Percentiles rank a stretch among this genome's conserved stretches.
Evolutionary conservation across 2,329 filamentous ascomycete genomes (phyloP).

Genomic region (Dothideomycetes sp.): DNA sequence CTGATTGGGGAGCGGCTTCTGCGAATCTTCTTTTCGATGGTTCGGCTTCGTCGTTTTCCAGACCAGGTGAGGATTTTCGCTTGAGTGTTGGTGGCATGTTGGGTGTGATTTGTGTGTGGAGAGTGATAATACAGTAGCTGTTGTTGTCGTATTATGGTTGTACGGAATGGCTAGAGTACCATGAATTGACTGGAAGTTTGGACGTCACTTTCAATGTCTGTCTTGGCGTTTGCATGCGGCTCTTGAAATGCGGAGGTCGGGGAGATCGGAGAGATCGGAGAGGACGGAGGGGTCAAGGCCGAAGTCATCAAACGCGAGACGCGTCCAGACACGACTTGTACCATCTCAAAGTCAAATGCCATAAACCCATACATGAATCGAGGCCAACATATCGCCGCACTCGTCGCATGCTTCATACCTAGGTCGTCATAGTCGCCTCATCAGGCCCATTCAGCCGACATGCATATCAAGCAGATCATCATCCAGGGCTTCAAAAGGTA

Average conservation of each 20-base stretch:
- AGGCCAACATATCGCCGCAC: too few relatives aligned
- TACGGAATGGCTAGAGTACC: too few relatives aligned
- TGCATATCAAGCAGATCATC: conserved; percentile 99
- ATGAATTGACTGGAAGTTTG: too few relatives aligned
- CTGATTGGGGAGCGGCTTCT: conserved; percentile 11
- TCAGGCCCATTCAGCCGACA: conserved; percentile 25
- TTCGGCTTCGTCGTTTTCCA: conserved; percentile 17
- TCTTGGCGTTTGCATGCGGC: too few relatives aligned
- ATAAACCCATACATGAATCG: too few relatives aligned
- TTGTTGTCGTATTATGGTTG: too few relatives aligned
- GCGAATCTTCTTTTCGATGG: conserved; percentile 24
- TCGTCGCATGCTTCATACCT: neutral
- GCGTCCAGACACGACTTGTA: neutral
- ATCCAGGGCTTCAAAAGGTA: conserved; percentile 99
- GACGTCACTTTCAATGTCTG: too few relatives aligned
- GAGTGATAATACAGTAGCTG: neutral
- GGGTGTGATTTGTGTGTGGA: neutral
- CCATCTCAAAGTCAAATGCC: too few relatives aligned
- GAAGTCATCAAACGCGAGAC: too few relatives aligned
- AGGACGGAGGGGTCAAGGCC: too few relatives aligned
- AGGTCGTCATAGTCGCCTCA: neutral
- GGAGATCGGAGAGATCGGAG: too few relatives aligned
- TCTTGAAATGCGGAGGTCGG: too few relatives aligned
- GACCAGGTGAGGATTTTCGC: conserved; percentile 24
- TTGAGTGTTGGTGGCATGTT: conserved; percentile 21